A percentile compares a stretch with the other conserved stretches of the same genome.
Evolutionary conservation across 1,284 basidiomycete genomes (phyloP).

Genomic region (Porphyrellus sp.): DNA sequence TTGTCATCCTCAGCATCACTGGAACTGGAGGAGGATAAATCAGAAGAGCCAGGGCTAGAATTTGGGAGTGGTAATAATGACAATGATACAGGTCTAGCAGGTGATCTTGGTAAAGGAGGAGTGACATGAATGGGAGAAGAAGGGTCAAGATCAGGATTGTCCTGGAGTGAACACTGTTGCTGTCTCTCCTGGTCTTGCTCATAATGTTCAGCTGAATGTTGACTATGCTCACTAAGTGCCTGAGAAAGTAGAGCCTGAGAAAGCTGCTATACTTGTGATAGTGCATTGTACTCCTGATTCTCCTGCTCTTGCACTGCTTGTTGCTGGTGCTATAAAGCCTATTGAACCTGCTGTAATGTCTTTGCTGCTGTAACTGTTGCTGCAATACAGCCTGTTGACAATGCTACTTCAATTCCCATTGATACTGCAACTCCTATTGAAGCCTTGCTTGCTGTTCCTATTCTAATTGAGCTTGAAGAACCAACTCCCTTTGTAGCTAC

Average conservation of each 20-base stretch:
- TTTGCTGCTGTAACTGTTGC: neutral
- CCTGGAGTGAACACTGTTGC: neutral
- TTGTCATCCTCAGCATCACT: neutral
- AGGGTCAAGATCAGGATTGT: neutral
- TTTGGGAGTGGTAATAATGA: too few relatives aligned
- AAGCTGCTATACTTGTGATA: neutral
- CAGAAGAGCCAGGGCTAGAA: too few relatives aligned
- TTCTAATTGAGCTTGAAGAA: neutral
- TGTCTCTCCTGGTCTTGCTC: neutral
- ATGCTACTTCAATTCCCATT: neutral
- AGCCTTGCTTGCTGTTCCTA: neutral
- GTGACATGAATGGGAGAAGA: too few relatives aligned
- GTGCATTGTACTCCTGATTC: neutral
- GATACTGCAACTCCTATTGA: neutral
- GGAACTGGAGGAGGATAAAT: neutral
- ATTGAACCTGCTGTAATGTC: too few relatives aligned
- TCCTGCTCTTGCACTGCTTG: neutral
- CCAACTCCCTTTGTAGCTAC: neutral
- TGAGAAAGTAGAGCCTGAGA: slow-evolving; percentile 1
- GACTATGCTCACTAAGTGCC: neutral
- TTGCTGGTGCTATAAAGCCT: neutral
- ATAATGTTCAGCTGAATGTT: slow-evolving; percentile 6
- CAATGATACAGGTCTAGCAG: too few relatives aligned
- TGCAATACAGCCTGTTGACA: neutral
- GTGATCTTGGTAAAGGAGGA: too few relatives aligned